A percentile compares a stretch with the other conserved stretches of the same genome.
Evolutionary conservation across 2,329 filamentous ascomycete species (phyloP).

Genomic region (Colletotrichum endophyticum): DNA sequence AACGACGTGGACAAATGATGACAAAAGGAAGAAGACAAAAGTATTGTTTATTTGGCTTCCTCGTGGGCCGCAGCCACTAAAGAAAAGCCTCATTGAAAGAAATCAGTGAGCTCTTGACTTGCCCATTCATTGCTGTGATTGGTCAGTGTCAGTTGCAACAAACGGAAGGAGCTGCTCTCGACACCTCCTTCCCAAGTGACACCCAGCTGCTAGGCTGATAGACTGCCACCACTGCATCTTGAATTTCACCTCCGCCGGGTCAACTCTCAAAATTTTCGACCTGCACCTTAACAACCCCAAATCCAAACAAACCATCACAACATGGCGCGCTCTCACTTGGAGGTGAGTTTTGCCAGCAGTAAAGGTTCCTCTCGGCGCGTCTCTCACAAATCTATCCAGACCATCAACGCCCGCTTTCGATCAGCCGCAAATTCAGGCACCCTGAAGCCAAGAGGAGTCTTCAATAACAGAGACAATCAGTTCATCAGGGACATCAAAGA

Average conservation of each 20-base stretch:
- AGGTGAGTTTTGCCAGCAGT: background rate
- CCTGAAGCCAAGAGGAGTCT: background rate
- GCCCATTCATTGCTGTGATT: background rate
- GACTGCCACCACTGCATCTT: background rate
- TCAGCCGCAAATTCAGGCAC: background rate
- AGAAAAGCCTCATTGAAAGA: background rate
- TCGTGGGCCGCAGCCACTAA: background rate
- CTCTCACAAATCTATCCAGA: fast-evolving
- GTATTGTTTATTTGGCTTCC: background rate
- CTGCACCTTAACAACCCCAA: background rate
- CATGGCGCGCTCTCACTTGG: background rate
- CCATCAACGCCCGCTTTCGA: background rate
- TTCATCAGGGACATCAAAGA: background rate
- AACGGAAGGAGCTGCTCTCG: background rate
- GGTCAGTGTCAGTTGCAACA: background rate
- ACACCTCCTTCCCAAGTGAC: background rate
- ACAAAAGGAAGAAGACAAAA: background rate
- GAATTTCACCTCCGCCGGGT: background rate
- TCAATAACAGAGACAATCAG: background rate
- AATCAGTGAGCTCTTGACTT: background rate
- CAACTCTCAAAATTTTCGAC: fast-evolving
- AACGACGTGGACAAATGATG: background rate
- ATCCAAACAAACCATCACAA: fast-evolving
- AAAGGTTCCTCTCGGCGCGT: fast-evolving
- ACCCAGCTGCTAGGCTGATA: background rate